Evolutionary conservation across 768 basidiomycete species (phyloP).

Genomic region (Dictyophora rubrovolvata): DNA sequence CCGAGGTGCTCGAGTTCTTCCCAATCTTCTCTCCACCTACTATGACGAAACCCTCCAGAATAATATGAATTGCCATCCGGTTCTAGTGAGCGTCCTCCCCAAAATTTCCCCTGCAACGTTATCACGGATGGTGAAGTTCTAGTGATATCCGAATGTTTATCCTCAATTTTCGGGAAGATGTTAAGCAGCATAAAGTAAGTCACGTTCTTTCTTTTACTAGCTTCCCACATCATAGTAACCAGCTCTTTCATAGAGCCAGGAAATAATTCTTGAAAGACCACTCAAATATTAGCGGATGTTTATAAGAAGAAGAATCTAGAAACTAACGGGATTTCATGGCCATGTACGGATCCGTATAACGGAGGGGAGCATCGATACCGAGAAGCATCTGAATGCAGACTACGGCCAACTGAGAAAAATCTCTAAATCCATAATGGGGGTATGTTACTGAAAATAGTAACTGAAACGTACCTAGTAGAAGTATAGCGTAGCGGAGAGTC

Average conservation of each 20-base stretch:
- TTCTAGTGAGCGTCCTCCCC: not conserved
- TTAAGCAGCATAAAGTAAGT: conserved; percentile 3
- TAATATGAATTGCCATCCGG: not conserved
- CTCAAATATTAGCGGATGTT: not conserved
- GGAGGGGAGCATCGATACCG: conserved; percentile 57
- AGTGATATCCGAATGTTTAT: conserved; percentile 43
- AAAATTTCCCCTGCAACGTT: conserved; percentile 10
- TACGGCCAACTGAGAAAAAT: conserved; percentile 75
- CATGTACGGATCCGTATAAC: conserved; percentile 19
- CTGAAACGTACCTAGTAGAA: conserved; percentile 20
- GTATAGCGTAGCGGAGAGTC: conserved; percentile 75
- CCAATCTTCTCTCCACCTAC: conserved; percentile 90
- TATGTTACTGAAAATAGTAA: not conserved
- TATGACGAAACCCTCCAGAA: conserved; percentile 35
- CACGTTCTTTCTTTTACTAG: conserved; percentile 11
- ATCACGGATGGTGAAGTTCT: conserved; percentile 22
- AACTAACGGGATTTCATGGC: conserved; percentile 16
- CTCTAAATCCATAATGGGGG: conserved; percentile 29
- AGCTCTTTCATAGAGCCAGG: not conserved
- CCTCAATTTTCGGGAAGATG: not conserved
- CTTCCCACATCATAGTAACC: conserved; percentile 9
- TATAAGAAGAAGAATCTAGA: not conserved
- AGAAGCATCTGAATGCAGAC: conserved; percentile 77
- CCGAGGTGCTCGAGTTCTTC: conserved; percentile 81
- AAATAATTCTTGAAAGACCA: not conserved